phyloP scores from a whole-genome alignment of 2,329 filamentous ascomycete genomes.

The Aureobasidium sp. region DNA sequence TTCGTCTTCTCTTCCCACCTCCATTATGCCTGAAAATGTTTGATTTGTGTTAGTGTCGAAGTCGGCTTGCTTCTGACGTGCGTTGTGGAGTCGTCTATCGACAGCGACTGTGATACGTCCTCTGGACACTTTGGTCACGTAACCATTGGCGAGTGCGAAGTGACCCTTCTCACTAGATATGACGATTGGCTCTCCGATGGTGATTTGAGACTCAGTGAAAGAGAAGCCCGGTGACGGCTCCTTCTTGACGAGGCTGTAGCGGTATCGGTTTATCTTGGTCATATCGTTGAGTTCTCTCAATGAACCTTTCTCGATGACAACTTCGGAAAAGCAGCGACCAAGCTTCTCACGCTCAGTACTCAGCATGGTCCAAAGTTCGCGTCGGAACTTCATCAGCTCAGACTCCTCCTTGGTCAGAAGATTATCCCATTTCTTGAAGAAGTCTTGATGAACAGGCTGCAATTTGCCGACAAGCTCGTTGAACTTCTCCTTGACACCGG shows the following conservation, averaged over 20 bases:
- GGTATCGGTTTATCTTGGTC: conserved; percentile 79
- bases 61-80: conserved; percentile 62
- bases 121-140: conserved; percentile 68
- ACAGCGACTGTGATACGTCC: conserved; percentile 78
- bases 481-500: conserved; percentile 74
- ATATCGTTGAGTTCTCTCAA: conserved; percentile 56
- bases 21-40: conserved; percentile 85
- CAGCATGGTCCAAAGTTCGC: conserved; percentile 94
- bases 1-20: conserved; percentile 53
- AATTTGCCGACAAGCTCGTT: conserved; percentile 57
- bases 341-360: conserved; percentile 80
- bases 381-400: conserved; percentile 74
- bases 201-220: conserved; percentile 84
- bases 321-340: conserved; percentile 81
- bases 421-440: conserved; percentile 92
- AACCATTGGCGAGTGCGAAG: conserved; percentile 89
- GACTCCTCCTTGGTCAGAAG: conserved; percentile 91
- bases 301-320: conserved; percentile 73
- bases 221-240: conserved; percentile 55
- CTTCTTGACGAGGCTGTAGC: conserved; percentile 75
- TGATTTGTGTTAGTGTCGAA: conserved; percentile 76
- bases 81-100: conserved; percentile 81
- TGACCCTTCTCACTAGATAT: conserved; percentile 92
- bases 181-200: conserved; percentile 84
- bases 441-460: conserved; percentile 55